phyloP scores from a whole-genome alignment of 2,329 filamentous ascomycete genomes.

The Aspergillus brunneoviolaceus region DNA sequence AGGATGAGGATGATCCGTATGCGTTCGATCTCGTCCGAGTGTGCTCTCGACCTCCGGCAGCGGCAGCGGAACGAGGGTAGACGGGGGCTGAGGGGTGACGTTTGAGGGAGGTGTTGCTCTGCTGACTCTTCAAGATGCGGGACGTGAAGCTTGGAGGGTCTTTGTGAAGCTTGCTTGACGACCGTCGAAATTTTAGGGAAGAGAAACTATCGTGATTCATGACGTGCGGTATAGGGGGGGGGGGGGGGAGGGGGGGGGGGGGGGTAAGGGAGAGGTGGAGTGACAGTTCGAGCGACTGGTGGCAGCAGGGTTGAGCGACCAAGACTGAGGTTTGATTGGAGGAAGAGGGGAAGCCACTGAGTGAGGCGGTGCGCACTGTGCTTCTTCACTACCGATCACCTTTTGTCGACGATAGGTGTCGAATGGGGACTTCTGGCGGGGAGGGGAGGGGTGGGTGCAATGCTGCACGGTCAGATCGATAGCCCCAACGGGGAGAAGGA shows the following conservation, averaged over 20 bases:
- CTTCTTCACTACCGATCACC: slow-evolving; percentile 19
- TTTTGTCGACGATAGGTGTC: slow-evolving; percentile 11
- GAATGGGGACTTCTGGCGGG: slow-evolving; percentile 5
- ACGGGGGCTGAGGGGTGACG: slow-evolving; percentile 49
- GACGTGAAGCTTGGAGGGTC: slow-evolving; percentile 44
- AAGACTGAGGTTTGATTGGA: slow-evolving; percentile 23
- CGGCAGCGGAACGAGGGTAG: slow-evolving; percentile 42
- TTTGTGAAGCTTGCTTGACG: slow-evolving; percentile 47
- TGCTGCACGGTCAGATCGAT: slow-evolving; percentile 21
- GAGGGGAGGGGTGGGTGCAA: slow-evolving; percentile 10
- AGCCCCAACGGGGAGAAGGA: slow-evolving; percentile 13
- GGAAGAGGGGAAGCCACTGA: slow-evolving; percentile 24
- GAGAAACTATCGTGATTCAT: slow-evolving; percentile 40
- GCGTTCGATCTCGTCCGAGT: slow-evolving; percentile 47
- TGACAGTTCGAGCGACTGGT: slow-evolving; percentile 21
- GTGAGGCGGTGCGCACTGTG: slow-evolving; percentile 26
- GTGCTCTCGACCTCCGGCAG: slow-evolving; percentile 42
- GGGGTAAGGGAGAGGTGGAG: slow-evolving; percentile 28
- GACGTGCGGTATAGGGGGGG: slow-evolving; percentile 31
- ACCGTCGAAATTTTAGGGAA: slow-evolving; percentile 40
- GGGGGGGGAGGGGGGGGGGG: too few species aligned
- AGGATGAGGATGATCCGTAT: slow-evolving; percentile 50
- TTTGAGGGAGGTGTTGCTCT: slow-evolving; percentile 46
- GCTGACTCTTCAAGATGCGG: slow-evolving; percentile 44
- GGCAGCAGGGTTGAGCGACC: slow-evolving; percentile 16